Evolutionary conservation across 1,139 yeast genomes (phyloP), one percentile per base, ranked within the genome.

Genomic region (Pichia sp.): DNA sequence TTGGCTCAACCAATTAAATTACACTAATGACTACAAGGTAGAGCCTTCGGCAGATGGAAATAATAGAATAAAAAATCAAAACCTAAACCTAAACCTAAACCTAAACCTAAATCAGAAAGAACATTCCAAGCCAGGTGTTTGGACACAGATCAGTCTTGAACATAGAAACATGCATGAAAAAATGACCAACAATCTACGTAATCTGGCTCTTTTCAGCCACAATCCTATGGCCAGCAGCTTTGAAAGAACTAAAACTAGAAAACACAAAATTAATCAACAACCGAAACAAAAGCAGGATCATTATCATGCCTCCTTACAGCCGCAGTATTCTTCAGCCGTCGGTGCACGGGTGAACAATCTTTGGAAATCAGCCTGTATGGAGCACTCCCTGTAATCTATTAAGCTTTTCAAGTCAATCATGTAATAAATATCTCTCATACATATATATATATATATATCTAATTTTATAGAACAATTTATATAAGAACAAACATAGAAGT

Each of bases 141-240:
- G 63, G 63, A 45, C 52, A 3, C 47, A 47, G 8, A 53, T 53
- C 8, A 58, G 60, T 41, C 42, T 59, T 7, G 52, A 52, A 32
- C 54, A 54, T 35, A 42, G 58, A 27, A 55, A 55, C 32, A 47
- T 41, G 42, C 56, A 58, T 38, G 63, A 59, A 35, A 48, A 48
- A 30, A 53, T 60, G 4, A 50, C 61, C 10, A 55, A 53, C 35
- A 58, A 59, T 32, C 45, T 60, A 30, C 46, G 62, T 16, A 59
- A 53, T 25, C 25, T 59, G 41, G 55, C 54, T 3, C 37, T 57
- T 29, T 58, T 49, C 43, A 54, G 53, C 41, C 51, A 51, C 35
- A 50, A 45, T 29, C 64, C 64, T 3, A 48, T 58, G 55, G 32
- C 52, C 35, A 37, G 9, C 28, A 41, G 28, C 33, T 35, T 48